phyloP scores from a whole-genome alignment of 345 rosid species.

The Aurinia saxatilis region DNA sequence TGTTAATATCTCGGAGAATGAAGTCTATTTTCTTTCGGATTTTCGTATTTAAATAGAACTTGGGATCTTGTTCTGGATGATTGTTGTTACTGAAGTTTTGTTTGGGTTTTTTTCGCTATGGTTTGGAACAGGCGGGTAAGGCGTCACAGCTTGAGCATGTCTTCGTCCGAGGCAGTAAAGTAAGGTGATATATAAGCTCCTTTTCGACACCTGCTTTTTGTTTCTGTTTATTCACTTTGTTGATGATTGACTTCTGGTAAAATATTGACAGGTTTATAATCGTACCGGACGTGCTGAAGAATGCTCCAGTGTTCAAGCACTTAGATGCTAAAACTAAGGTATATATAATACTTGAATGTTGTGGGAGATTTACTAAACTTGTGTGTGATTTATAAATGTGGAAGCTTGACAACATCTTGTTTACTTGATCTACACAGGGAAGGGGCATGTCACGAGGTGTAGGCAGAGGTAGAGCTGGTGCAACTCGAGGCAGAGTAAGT shows the following conservation, averaged over 20 bases:
- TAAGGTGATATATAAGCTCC: slow-evolving; percentile 44
- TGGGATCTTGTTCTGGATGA: background rate
- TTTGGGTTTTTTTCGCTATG: background rate
- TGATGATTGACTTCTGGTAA: background rate
- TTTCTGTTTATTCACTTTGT: background rate
- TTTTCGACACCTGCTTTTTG: background rate
- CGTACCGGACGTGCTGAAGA: slow-evolving; percentile 91
- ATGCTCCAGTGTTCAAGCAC: slow-evolving; percentile 90
- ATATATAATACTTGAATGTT: background rate
- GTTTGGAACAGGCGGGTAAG: slow-evolving; percentile 66
- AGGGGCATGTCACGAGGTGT: slow-evolving; percentile 80
- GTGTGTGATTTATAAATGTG: background rate
- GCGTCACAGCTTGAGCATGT: slow-evolving; percentile 94
- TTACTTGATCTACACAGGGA: slow-evolving; percentile 47
- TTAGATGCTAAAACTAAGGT: slow-evolving; percentile 82
- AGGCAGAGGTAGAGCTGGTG: slow-evolving; percentile 87
- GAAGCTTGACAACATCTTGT: background rate
- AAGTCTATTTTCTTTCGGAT: background rate
- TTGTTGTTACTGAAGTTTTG: background rate
- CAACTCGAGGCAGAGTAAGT: slow-evolving; percentile 88
- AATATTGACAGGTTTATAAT: slow-evolving; percentile 67
- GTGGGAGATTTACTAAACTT: background rate
- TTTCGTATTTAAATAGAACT: background rate
- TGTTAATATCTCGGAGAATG: background rate
- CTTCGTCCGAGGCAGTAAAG: slow-evolving; percentile 86